Evolutionary conservation across 2,329 filamentous ascomycete genomes (phyloP).

Genomic region (Aspergillus phoenicis): DNA sequence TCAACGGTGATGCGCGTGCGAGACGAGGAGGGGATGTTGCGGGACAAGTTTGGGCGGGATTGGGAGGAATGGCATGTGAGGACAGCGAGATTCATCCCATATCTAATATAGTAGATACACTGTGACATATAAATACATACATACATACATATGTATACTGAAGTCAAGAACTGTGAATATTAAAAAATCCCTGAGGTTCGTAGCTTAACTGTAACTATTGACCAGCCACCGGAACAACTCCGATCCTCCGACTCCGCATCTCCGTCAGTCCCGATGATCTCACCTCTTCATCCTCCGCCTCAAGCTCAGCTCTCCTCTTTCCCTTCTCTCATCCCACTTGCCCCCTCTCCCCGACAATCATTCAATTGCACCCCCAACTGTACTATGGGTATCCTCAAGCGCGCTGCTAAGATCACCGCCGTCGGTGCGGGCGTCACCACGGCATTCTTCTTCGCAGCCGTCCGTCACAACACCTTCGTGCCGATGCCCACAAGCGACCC

Average conservation of each 20-base stretch:
- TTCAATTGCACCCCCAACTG: no score
- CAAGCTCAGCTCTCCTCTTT: conserved; percentile 4
- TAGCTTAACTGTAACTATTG: no score
- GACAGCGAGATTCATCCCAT: conserved; percentile 56
- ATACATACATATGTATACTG: no score
- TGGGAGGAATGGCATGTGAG: conserved; percentile 54
- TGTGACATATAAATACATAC: neutral
- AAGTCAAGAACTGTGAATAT: no score
- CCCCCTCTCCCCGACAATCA: neutral
- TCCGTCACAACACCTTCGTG: conserved; percentile 59
- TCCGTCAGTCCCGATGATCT: conserved; percentile 2
- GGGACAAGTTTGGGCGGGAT: conserved; percentile 48
- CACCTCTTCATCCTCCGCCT: neutral
- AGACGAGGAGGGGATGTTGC: conserved; percentile 57
- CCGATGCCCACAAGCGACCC: conserved; percentile 62
- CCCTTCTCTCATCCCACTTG: neutral
- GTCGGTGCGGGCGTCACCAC: conserved; percentile 53
- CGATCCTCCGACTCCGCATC: neutral
- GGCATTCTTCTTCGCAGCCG: conserved; percentile 57
- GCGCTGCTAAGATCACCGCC: conserved; percentile 47
- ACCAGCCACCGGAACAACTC: conserved; percentile 5
- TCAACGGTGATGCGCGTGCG: conserved; percentile 40
- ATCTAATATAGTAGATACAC: conserved; percentile 24
- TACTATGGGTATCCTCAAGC: conserved; percentile 57
- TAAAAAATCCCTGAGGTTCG: no score